Conservation (phyloP, 23 red algal species). For the Gracilaria caudata region DNA sequence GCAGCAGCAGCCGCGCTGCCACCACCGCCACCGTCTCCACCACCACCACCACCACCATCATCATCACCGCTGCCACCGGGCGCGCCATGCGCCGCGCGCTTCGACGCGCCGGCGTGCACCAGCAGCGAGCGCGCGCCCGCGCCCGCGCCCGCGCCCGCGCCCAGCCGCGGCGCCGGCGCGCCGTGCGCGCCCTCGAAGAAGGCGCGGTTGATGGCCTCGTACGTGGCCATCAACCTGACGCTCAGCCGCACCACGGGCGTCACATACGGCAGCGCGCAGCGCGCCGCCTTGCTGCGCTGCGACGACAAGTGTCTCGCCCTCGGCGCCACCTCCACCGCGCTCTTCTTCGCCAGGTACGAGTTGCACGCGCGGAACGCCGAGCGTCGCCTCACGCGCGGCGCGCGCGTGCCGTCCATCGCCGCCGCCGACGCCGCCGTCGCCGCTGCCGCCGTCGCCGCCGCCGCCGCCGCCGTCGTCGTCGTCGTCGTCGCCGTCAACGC, state of each 20-base stretch:
- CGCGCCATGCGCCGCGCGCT: too few relatives aligned
- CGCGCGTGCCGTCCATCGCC: constrained; percentile 1
- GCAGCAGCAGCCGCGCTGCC: background rate
- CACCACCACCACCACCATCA: too few relatives aligned
- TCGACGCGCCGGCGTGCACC: too few relatives aligned
- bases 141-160: too few relatives aligned
- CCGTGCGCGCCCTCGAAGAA: constrained; percentile 15
- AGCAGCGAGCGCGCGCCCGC: too few relatives aligned
- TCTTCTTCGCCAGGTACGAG: constrained; percentile 71
- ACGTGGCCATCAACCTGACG: constrained; percentile 56
- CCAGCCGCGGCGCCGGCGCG: background rate
- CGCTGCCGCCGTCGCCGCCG: background rate
- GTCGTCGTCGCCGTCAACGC: background rate
- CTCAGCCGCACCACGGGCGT: constrained; percentile 33
- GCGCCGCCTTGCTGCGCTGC: background rate
- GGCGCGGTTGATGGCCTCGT: constrained; percentile 61
- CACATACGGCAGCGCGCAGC: background rate
- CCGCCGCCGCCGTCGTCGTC: too few relatives aligned
- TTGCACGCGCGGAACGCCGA: constrained; percentile 58
- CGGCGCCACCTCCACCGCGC: constrained; percentile 47
- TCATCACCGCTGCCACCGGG: too few relatives aligned
- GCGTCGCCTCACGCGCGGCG: background rate
- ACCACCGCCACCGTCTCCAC: too few relatives aligned
- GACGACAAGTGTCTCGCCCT: background rate
- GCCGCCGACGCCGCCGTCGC: background rate